These are phyloP conservation scores for Pseudogymnoascus verrucosus DNA, from an alignment of 2,329 filamentous ascomycete genomes.

Conservation along the genomic window DNA sequence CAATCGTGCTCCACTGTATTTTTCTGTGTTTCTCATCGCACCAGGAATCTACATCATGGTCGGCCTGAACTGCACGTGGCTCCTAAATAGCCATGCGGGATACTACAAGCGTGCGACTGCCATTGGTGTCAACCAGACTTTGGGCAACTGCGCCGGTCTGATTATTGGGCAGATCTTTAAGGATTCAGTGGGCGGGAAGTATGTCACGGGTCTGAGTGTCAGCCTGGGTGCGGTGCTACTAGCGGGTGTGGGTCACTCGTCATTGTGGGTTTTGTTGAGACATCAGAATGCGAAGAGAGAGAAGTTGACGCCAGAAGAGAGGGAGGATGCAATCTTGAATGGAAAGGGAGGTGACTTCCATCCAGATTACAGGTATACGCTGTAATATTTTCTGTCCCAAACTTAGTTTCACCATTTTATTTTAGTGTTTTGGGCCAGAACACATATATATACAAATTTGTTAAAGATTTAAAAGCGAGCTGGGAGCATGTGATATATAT, in stretches of 20 bases:
- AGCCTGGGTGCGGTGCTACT: conserved; percentile 20
- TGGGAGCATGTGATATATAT: background rate
- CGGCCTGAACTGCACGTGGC: conserved; percentile 39
- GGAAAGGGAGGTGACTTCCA: conserved; percentile 22
- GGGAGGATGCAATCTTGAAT: conserved; percentile 17
- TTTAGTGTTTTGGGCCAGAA: background rate
- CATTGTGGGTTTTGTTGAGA: conserved; percentile 17
- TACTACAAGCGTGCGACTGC: conserved; percentile 39
- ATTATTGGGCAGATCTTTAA: conserved; percentile 15
- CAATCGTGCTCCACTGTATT: background rate
- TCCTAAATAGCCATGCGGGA: conserved; percentile 38
- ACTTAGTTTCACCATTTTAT: background rate
- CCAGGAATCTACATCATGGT: conserved; percentile 40
- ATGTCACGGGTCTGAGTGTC: conserved; percentile 19
- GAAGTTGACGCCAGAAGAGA: conserved; percentile 18
- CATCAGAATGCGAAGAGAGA: conserved; percentile 19
- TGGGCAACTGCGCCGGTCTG: conserved; percentile 37
- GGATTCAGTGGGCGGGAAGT: conserved; percentile 18
- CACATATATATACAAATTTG: background rate
- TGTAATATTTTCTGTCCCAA: background rate
- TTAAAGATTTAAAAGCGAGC: background rate
- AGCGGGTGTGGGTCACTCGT: conserved; percentile 17
- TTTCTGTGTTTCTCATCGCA: conserved; percentile 20
- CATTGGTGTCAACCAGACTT: conserved; percentile 38
- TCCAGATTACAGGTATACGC: conserved; percentile 19